Base-by-base conservation (phyloP, 164 flowering plant species). In the Platanus orientalis region DNA sequence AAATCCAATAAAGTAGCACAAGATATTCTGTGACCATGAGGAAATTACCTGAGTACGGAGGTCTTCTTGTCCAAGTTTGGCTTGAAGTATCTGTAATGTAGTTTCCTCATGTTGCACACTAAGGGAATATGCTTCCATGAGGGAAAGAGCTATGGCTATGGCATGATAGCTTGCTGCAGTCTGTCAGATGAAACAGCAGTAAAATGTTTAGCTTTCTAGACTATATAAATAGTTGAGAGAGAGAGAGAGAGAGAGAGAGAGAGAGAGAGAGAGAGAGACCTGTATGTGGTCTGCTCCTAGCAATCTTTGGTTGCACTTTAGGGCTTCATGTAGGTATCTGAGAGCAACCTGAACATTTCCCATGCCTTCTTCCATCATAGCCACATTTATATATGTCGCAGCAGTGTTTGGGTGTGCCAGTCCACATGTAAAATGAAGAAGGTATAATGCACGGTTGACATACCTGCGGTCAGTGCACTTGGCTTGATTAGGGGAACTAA, bases 91-190 rank as follows among this genome's bases (percentile, higher is more conserved):
- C 65, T 84, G 85, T 75, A 94, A 82, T 65, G 99, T 94, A 60
- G 99, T 94, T 66, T 91, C 97, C 73, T 94, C 99, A 79, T 94
- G 99, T 72, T 94, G 99, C 72, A 94, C 97, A 62, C 99, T 94
- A 68, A 94, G 80, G 42, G 97, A 97, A 60, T 91, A 94, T 51
- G 99, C 99, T 81, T 94, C 97, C 99, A 94, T 94, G 82, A 94
- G 77, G n/a, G 99, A 94, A 50, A 94, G 90, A n/a, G 97, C 96
- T 72, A 94, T 94, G 50, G 99, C 99, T 60, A 94, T 94, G 49
- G 99, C 99, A 86, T 94, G 99, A 72, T 91, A 94, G 78, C 99
- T 94, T 62, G 99, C 99, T n/a, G 99, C 99, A 44, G 99, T 94
- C 97, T 91, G 82, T 36, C n/a, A n/a, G n/a, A n/a, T n/a, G n/a